These are phyloP conservation scores for Parmelia sp. DNA, from an alignment of 495 filamentous ascomycete genomes.

Conservation along the genomic window DNA sequence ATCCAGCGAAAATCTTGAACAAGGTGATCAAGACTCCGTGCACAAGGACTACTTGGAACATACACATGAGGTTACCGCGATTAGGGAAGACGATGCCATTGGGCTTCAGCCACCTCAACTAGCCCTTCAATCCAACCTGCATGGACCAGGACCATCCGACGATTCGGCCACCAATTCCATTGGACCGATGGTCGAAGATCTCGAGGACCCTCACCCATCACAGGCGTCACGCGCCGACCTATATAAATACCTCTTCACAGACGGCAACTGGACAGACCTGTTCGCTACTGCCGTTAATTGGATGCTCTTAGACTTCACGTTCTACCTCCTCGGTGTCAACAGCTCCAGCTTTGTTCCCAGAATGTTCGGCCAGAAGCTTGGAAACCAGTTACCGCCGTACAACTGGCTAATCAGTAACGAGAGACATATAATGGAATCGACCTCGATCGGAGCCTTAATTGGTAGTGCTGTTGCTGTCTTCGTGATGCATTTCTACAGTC, in stretches of 20 bases:
- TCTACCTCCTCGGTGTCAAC: constrained; percentile 51
- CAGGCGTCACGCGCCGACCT: constrained; percentile 42
- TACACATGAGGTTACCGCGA: constrained; percentile 17
- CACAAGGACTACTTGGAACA: constrained; percentile 5
- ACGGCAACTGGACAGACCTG: constrained; percentile 49
- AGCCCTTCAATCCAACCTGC: background rate
- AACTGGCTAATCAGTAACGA: constrained; percentile 25
- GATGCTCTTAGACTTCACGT: constrained; percentile 51
- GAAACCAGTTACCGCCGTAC: constrained; percentile 24
- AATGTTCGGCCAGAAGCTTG: constrained; percentile 35
- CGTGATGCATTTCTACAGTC: constrained; percentile 42
- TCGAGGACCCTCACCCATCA: constrained; percentile 40
- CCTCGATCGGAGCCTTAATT: constrained; percentile 39
- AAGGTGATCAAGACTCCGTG: background rate
- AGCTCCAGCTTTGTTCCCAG: constrained; percentile 28
- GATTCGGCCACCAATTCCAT: background rate
- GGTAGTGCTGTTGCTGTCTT: constrained; percentile 43
- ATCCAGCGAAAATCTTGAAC: constrained; percentile 11
- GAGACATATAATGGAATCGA: constrained; percentile 36
- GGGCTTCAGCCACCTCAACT: constrained; percentile 22
- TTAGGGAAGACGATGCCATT: constrained; percentile 24
- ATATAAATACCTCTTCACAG: constrained; percentile 42
- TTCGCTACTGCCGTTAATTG: constrained; percentile 44
- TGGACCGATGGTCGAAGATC: constrained; percentile 20
- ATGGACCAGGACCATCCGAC: background rate